Conservation (phyloP, 257 asterid genomes). For the Misopates orontium region DNA sequence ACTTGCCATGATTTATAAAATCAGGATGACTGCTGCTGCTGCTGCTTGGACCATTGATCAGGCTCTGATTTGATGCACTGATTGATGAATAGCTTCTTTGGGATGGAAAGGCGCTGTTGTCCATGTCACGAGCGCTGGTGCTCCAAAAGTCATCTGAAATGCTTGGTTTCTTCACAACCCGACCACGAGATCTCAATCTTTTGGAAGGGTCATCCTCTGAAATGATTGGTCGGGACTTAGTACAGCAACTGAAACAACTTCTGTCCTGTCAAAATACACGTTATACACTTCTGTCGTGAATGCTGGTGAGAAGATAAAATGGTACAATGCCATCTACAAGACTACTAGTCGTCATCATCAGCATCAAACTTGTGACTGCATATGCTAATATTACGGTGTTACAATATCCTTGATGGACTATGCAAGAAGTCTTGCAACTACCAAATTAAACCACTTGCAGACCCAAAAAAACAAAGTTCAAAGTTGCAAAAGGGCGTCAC, state of each 20-base stretch:
- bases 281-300: constrained; percentile 47
- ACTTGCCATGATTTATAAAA: constrained; percentile 71
- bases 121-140: constrained; percentile 70
- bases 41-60: constrained; percentile 39
- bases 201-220: constrained; percentile 74
- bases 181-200: constrained; percentile 75
- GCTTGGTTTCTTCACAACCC: constrained; percentile 47
- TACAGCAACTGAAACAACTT: constrained; percentile 72
- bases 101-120: constrained; percentile 55
- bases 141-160: constrained; percentile 81
- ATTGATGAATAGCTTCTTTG: constrained; percentile 73
- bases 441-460: too few species aligned
- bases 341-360: too few species aligned
- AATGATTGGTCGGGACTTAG: constrained; percentile 57
- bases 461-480: too few species aligned
- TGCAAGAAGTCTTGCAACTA: too few species aligned
- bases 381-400: too few species aligned
- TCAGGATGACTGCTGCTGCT: constrained; percentile 50
- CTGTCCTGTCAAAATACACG: constrained; percentile 65
- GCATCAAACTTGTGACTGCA: too few species aligned
- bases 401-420: too few species aligned
- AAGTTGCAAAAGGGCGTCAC: too few species aligned
- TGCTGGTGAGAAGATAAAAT: constrained; percentile 18
- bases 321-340: background rate
- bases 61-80: constrained; percentile 54